Base-by-base conservation (phyloP, 192 early-diverging fungal genomes). In the Coemansia interrupta region DNA sequence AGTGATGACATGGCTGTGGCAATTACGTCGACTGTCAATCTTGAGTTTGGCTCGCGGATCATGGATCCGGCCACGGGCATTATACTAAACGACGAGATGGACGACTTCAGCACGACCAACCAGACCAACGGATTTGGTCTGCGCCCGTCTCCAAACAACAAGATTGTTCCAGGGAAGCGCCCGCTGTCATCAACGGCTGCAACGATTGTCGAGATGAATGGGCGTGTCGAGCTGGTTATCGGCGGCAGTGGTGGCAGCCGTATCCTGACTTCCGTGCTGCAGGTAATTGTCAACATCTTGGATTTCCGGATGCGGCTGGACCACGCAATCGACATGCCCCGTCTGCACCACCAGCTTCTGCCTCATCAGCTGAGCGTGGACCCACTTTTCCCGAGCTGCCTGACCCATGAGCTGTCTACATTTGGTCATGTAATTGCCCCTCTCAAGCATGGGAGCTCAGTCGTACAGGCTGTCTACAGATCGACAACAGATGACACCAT, bases 21-120 rank as follows among this genome's bases (percentile, higher is more conserved):
- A 2, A 56, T 94, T 59, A 96, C 93, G 2, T 91, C 90, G 23
- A 98, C 96, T 0, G 82, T 92, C 6, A 98, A 98, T 71, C 70
- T 96, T 36, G 70, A 89, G 48, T 96, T 96, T 81, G 95, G 95
- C 11, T 87, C 91, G 5, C 85, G 84, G 42, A 68, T 98, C 24
- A 84, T 96, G 84, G 92, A 98, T 67, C 85, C 83, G 8, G 75
- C 58, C 17, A 94, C 92, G 0, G 95, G 94, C 17, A 77, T 98
- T 50, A 89, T 98, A 38, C 75, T 98, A 45, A 98, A 98, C 70
- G 87, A 96, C 66, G 88, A 96, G 63, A 95, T 96, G 93, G 90
- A 96, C 70, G 94, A 98, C 61, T 98, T 96, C 61, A 89, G 87
- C 48, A 90, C 87, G 10, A 86, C 86, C 26, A 87, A 87, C 53